Evolutionary conservation across 805 yeast species (phyloP), one percentile per base, ranked within the genome.

Genomic region (Suhomyces canberraensis): DNA sequence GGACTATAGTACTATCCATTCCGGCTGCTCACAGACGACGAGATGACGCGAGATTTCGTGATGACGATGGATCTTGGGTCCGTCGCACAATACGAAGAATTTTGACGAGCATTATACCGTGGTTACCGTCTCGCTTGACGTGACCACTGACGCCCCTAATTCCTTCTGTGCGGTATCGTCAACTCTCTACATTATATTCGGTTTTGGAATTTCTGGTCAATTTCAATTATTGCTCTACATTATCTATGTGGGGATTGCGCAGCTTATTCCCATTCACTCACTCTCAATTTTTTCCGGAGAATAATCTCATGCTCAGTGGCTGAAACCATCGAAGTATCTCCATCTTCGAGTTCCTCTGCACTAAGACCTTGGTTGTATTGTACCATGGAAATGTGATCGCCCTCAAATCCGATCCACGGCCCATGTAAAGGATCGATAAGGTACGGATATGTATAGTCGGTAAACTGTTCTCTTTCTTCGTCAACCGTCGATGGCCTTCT

Each of bases 321-420:
- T 9, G 50, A 41, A 4, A 48, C 19, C 18, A 47, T 30, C 16
- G 46, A 37, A 13, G 42, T 27, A 29, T 49, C 53, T 2, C 58
- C 62, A 11, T 36, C 42, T 37, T 52, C 64, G 19, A 53, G 22
- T 27, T 43, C 53, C 29, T 16, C 16, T 11, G 31, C 42, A 15
- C 34, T 33, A n/a, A 32, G 14, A 6, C 40, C 42, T 13, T 34
- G 32, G 15, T 52, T 46, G 36, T 48, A 67, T 20, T 65, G 61
- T 14, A 73, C 57, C 51, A 62, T 59, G 31, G 72, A 68, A 9
- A 75, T 62, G 36, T 56, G 59, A 44, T 76, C 76, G 0, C 79
- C 80, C 22, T 68, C 71, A 45, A 76, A 76, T 8, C 79, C 81
- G 16, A 75, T 59, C 74, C 79, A 70, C 7, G 81, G 78, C 0